Evolutionary conservation across 345 rosid species (phyloP), one percentile per base, ranked within the genome.

Genomic region (Pugionium dolabratum): DNA sequence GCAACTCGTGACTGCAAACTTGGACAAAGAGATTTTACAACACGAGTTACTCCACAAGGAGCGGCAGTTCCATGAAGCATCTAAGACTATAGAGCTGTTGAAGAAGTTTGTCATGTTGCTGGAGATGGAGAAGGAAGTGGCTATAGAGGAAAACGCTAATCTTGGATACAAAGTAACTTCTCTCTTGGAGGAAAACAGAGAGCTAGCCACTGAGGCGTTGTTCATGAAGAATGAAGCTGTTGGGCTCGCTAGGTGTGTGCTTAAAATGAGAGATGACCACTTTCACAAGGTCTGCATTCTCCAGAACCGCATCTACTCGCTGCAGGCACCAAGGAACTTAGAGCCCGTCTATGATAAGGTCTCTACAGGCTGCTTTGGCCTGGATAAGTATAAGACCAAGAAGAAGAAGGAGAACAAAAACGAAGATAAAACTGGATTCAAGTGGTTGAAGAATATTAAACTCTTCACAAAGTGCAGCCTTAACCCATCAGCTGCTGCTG

Each of bases 91-190:
- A 1, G 89, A 81, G 58, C 62, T 88, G 57, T 66, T 85, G 72
- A 85, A 78, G 82, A 84, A 81, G 64, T 64, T 88, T 59, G 80
- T 88, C 1, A 82, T 82, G 71, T 77, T 88, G 52, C 62, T 85
- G 48, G 95, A 88, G 79, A 79, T 87, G 1, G 95, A 88, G 81
- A 85, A 89, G 76, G 39, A 78, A 50, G 73, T 84, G 41, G 63
- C 86, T 33, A 31, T 79, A 44, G 78, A 75, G 37, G 95, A 88
- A 79, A 88, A 85, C 28, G 67, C 68, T 35, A 82, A 77, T 68
- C 50, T 85, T 70, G 86, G 83, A 29, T 71, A 75, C 70, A 67
- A 75, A 43, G 74, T 79, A 75, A 67, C 61, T 4, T 71, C 82
- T 1, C 65, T 88, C 9, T 32, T 77, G 76, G 83, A 85, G 32